A percentile compares a stretch with the other conserved stretches of the same genome.
Conservation (phyloP, 352 stramenopile species). For the Globisporangium viniferum region DNA sequence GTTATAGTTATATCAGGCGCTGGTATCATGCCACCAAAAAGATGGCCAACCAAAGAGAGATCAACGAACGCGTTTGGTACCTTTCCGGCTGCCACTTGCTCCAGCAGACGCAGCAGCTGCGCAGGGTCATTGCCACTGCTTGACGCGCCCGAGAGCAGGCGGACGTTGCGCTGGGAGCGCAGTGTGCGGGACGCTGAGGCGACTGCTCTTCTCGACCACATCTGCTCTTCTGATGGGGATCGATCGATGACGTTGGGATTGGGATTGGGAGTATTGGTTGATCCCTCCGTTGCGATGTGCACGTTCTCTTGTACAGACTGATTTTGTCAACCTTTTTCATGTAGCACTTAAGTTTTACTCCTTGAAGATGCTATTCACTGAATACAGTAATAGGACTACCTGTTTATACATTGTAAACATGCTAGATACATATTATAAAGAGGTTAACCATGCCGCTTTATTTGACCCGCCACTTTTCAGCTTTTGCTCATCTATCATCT, state of each 20-base stretch:
- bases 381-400: too few relatives aligned
- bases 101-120: slow-evolving; percentile 32
- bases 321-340: not conserved
- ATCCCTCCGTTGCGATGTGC: not conserved
- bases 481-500: too few relatives aligned
- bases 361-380: too few relatives aligned
- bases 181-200: not conserved
- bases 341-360: too few relatives aligned
- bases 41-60: not conserved
- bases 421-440: not conserved
- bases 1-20: too few relatives aligned
- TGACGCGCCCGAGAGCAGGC: not conserved
- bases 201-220: not conserved
- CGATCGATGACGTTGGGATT: not conserved
- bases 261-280: not conserved
- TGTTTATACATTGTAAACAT: not conserved
- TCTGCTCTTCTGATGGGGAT: not conserved
- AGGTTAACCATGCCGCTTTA: not conserved
- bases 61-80: slow-evolving; percentile 15
- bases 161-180: not conserved
- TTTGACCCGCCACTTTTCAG: not conserved
- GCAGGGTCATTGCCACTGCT: not conserved
- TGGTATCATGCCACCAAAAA: too few relatives aligned
- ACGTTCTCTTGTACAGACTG: not conserved
- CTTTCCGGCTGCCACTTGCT: slow-evolving; percentile 56